These are phyloP conservation scores for Pleurotus sapidus DNA, from an alignment of 768 basidiomycete genomes.

Conservation along the genomic window DNA sequence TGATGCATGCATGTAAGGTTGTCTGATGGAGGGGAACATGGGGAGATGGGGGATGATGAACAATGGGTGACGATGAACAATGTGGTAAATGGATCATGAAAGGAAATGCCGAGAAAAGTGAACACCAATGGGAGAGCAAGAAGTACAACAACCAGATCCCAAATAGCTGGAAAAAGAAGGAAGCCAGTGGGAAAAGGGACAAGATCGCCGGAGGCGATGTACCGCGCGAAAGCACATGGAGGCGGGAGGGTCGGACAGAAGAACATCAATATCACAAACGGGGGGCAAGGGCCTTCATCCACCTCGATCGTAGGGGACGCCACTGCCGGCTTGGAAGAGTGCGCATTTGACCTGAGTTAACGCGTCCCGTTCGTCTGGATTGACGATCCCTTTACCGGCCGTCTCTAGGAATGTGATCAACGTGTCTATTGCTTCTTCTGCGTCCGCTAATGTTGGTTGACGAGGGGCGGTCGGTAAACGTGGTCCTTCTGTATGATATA, in stretches of 20 bases:
- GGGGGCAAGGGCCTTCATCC: background rate
- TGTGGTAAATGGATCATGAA: background rate
- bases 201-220: background rate
- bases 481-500: conserved; percentile 2
- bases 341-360: conserved; percentile 49
- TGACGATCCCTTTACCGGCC: conserved; percentile 23
- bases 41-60: no score
- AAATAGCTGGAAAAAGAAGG: background rate
- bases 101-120: background rate
- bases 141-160: background rate
- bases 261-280: background rate
- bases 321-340: conserved; percentile 44
- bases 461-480: conserved; percentile 19
- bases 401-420: conserved; percentile 52
- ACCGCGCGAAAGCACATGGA: background rate
- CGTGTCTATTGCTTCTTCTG: conserved; percentile 51
- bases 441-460: conserved; percentile 43
- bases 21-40: no score
- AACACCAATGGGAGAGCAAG: background rate
- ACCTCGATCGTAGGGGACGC: conserved; percentile 8
- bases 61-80: background rate
- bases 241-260: background rate
- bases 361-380: conserved; percentile 30
- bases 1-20: background rate
- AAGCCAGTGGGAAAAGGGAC: background rate